These are phyloP conservation scores for Brassica cretica DNA, from an alignment of 345 rosid species.

Conservation along the genomic window DNA sequence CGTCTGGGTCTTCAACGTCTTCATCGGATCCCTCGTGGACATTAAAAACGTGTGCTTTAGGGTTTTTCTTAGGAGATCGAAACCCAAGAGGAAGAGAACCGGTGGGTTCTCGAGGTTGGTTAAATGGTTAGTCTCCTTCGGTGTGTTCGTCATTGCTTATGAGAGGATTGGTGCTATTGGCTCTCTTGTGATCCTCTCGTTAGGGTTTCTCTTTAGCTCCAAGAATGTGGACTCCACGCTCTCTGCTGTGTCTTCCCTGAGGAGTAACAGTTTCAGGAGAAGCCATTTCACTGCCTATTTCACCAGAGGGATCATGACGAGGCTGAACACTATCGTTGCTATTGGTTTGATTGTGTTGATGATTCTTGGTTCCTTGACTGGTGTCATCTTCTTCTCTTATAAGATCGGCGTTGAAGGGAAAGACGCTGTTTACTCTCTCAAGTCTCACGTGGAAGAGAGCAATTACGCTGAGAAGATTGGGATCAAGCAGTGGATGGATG, in stretches of 20 bases:
- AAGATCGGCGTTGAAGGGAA: constrained; percentile 94
- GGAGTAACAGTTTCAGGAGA: constrained; percentile 66
- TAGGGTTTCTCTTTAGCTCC: constrained; percentile 65
- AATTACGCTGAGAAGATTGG: constrained; percentile 91
- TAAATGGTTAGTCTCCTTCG: constrained; percentile 75
- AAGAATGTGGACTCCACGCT: constrained; percentile 66
- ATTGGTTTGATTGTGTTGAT: constrained; percentile 81
- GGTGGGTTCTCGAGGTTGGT: constrained; percentile 73
- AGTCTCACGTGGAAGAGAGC: constrained; percentile 79
- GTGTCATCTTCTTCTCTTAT: constrained; percentile 79
- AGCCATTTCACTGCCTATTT: constrained; percentile 61
- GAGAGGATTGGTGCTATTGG: constrained; percentile 72
- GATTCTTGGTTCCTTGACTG: constrained; percentile 71
- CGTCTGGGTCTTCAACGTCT: constrained; percentile 61
- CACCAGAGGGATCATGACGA: constrained; percentile 75
- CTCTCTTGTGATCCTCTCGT: constrained; percentile 58
- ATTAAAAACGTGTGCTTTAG: constrained; percentile 60
- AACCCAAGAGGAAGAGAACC: constrained; percentile 42
- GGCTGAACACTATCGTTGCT: constrained; percentile 71
- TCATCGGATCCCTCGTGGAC: constrained; percentile 73
- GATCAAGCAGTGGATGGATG: constrained; percentile 87
- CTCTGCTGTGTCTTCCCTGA: constrained; percentile 69
- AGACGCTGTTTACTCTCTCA: constrained; percentile 74
- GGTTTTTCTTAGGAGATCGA: constrained; percentile 57
- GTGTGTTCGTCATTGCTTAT: constrained; percentile 75